Evolutionary conservation across 768 basidiomycete genomes (phyloP).

Genomic region (Lyophyllum atratum): DNA sequence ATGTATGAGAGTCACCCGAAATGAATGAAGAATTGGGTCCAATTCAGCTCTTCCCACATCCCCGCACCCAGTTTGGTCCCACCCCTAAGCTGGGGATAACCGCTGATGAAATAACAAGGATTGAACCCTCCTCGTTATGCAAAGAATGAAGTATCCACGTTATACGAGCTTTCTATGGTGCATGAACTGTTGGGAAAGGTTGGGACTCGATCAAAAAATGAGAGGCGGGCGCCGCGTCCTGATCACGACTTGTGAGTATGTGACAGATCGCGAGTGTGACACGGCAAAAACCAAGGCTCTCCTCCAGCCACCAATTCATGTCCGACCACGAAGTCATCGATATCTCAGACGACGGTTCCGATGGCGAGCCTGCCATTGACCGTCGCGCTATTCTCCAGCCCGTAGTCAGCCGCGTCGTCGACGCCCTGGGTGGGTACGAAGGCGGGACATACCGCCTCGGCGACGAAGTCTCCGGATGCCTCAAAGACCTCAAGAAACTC

Average conservation of each 20-base stretch:
- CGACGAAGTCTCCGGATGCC: conserved; percentile 78
- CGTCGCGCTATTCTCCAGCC: conserved; percentile 63
- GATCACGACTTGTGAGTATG: not conserved
- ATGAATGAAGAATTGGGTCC: too few relatives aligned
- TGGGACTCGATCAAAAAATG: too few relatives aligned
- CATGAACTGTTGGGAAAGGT: too few relatives aligned
- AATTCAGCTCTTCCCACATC: too few relatives aligned
- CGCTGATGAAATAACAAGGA: too few relatives aligned
- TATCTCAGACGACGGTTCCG: conserved; percentile 32
- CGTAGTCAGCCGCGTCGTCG: conserved; percentile 72
- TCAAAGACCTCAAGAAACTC: conserved; percentile 92
- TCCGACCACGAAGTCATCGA: conserved; percentile 36
- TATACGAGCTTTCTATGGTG: too few relatives aligned
- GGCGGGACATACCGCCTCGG: conserved; percentile 70
- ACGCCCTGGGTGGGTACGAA: conserved; percentile 80
- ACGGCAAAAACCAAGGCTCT: not conserved
- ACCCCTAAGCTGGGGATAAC: too few relatives aligned
- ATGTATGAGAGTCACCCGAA: too few relatives aligned
- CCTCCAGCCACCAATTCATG: conserved; percentile 3
- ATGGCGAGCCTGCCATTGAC: conserved; percentile 30
- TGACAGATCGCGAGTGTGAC: conserved; percentile 21
- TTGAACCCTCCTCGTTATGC: too few relatives aligned
- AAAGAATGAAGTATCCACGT: too few relatives aligned
- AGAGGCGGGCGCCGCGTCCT: too few relatives aligned
- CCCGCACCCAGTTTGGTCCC: too few relatives aligned